Evolutionary conservation across 106 monocot species (phyloP), one percentile per base, ranked within the genome.

Genomic region (Phalaenopsis aphrodite): DNA sequence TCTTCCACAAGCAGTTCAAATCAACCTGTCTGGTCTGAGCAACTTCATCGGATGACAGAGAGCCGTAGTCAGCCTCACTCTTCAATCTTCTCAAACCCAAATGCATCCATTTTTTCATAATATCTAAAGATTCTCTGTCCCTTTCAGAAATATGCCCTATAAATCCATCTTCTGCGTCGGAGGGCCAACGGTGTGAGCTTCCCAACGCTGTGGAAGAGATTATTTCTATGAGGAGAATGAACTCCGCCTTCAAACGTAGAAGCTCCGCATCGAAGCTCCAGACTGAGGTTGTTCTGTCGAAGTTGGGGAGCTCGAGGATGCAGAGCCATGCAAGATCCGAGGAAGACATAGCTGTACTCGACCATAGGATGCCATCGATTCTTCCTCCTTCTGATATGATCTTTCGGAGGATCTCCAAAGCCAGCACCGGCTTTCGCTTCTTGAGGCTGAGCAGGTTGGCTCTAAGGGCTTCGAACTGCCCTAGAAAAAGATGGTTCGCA

Each of bases 401-500:
- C 19, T 83, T 75, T 15, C 79, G 87, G 36, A 98, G 92, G 61
- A 94, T 78, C 30, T 82, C 66, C 24, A 82, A 74, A 48, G 94
- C 88, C 42, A 98, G 87, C 2, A 84, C 88, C 0, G 91, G 92
- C 43, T 89, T 49, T 67, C 92, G 88, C 74, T 77, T 84, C 21
- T 86, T 86, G 80, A 98, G 92, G 77, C 89, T 91, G 83, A 90
- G 89, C 36, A 98, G 86, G 15, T 81, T 41, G 6, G 94, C 94
- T 9, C 98, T 82, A 75, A 98, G 85, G 49, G 94, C 79, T 75
- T 98, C 98, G 89, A 89, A 93, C 78, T 98, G 98, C 55, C 81
- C 90, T 61, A 98, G 94, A 82, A 89, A 93, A 79, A 98, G 92
- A 83, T 98, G 89, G 84, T 98, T 94, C 55, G 88, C 90, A 48